Conservation (phyloP, 495 filamentous ascomycete genomes). For the Penicillium arizonense region DNA sequence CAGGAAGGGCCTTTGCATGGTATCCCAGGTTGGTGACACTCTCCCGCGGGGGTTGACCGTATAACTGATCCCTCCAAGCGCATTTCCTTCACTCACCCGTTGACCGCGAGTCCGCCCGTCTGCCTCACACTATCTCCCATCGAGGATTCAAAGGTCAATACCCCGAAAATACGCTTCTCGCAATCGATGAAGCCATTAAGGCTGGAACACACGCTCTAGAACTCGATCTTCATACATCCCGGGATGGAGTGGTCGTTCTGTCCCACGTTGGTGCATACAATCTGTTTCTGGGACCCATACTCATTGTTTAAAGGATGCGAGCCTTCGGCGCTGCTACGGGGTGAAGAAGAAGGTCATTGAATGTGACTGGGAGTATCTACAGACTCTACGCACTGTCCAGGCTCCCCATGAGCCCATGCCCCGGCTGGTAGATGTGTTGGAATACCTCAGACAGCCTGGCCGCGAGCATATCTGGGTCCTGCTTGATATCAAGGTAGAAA, state of each 20-base stretch:
- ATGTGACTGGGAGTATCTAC: conserved; percentile 71
- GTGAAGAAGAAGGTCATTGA: conserved; percentile 66
- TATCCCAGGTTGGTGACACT: conserved; percentile 8
- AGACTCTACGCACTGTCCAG: conserved; percentile 61
- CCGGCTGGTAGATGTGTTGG: conserved; percentile 70
- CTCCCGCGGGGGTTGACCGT: not conserved
- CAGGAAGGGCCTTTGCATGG: not conserved
- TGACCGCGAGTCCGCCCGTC: not conserved
- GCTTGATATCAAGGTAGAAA: conserved; percentile 78
- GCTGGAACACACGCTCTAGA: conserved; percentile 81
- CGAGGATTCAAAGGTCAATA: conserved; percentile 76
- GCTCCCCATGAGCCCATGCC: conserved; percentile 72
- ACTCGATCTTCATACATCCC: conserved; percentile 80
- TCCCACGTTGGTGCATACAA: conserved; percentile 61
- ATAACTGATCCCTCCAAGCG: conserved; percentile 7
- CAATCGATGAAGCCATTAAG: conserved; percentile 69
- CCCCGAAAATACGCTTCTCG: conserved; percentile 84
- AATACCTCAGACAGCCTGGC: conserved; percentile 61
- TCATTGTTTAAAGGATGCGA: conserved; percentile 57
- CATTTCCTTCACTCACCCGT: conserved; percentile 15
- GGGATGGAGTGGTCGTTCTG: conserved; percentile 80
- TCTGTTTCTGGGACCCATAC: not conserved
- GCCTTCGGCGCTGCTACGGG: conserved; percentile 78
- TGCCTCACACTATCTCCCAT: conserved; percentile 80
- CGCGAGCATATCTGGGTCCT: conserved; percentile 72